Percentiles rank a stretch among this genome's conserved stretches.
These are phyloP conservation scores for Thraustotheca clavata DNA, from an alignment of 352 stramenopile species.

Conservation along the genomic window DNA sequence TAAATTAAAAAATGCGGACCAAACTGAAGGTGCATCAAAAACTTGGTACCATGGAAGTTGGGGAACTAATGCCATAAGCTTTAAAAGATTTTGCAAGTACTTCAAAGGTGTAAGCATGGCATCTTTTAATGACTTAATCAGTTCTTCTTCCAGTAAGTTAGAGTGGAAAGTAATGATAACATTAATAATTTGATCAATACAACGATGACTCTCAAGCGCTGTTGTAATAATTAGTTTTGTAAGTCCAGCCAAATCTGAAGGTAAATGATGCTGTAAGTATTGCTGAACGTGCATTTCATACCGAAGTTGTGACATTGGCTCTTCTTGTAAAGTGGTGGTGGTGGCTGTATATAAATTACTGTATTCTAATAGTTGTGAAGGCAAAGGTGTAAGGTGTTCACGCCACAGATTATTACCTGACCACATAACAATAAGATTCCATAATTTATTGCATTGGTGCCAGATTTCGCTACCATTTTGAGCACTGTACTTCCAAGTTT, in stretches of 20 bases:
- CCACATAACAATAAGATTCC: background rate
- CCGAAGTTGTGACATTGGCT: background rate
- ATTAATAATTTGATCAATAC: background rate
- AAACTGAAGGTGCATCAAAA: background rate
- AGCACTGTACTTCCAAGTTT: background rate
- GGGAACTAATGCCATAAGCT: background rate
- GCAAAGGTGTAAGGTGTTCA: background rate
- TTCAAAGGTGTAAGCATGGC: background rate
- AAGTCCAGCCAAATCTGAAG: background rate
- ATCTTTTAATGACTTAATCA: background rate
- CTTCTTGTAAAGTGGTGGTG: background rate
- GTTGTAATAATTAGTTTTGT: background rate
- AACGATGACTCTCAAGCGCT: background rate
- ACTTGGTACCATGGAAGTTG: background rate
- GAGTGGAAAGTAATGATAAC: background rate
- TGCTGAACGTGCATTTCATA: conserved; percentile 8
- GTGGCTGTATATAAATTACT: background rate
- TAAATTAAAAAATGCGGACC: background rate
- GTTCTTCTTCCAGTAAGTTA: background rate
- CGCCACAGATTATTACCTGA: background rate
- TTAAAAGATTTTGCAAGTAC: background rate
- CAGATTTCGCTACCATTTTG: background rate
- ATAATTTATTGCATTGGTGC: background rate
- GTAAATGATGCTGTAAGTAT: background rate
- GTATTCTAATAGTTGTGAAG: background rate